Evolutionary conservation across 1,139 yeast species (phyloP), one percentile per base, ranked within the genome.

Genomic region (Suhomyces wounanorum): DNA sequence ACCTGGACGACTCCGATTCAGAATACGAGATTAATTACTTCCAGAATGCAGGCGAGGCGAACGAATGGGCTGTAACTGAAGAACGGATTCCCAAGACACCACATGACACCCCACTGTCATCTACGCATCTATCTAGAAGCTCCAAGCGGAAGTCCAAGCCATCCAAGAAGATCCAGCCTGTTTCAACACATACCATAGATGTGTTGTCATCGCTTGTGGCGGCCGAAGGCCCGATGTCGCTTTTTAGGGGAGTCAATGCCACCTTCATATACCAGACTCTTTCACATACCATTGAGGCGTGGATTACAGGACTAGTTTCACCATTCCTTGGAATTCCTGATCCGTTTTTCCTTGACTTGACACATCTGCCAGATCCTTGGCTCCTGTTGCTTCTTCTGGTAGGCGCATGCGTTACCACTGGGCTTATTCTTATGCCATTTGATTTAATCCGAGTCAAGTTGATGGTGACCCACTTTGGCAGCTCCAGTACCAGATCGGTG

Each of bases 261-360:
- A 79, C 96, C 1, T 92, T 91, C 63, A 76, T 94, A 33, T 80
- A 87, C 63, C 87, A 82, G 52, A 87, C 96, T 0, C 73, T 91
- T 41, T 82, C 87, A 1, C 83, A 85, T 51, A 88, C 96, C 0
- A 73, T 91, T 46, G 96, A 89, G 62, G 91, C 97, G 0, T 92
- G 98, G 97, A 77, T 90, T 42, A 86, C 96, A 0, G 97, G 97
- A 7, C 83, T 92, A 59, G 67, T 90, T 14, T 85, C 96, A 7
- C 94, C 96, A 3, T 75, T 89, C 48, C 70, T 89, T 51, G 88
- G 89, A 14, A 82, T 90, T n/a, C 96, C 97, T 0, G 97, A 91
- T 64, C 97, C 97, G 1, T 84, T 86, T 57, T 87, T 89, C 65
- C 84, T 90, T 56, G 96, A 89, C 58, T 79, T 89, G 55, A 79